Evolutionary conservation across 345 rosid species (phyloP).

Genomic region (Balakata baccata): DNA sequence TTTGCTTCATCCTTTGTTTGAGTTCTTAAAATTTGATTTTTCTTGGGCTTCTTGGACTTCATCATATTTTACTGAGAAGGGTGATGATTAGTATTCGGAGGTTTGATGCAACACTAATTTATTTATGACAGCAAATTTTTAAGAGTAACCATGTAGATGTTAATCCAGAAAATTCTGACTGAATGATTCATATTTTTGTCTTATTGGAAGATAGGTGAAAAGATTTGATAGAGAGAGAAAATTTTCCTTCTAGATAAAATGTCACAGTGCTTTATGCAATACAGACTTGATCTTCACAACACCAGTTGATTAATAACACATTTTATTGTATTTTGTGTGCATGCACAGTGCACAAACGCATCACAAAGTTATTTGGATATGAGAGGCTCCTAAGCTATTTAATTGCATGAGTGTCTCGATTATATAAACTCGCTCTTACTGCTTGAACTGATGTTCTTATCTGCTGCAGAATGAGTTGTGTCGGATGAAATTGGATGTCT

Average conservation of each 20-base stretch:
- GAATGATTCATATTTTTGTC: not conserved
- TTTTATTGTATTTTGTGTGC: too few relatives aligned
- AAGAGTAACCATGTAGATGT: not conserved
- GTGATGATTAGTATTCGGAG: not conserved
- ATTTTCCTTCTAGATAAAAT: not conserved
- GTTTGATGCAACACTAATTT: not conserved
- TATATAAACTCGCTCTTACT: constrained; percentile 4
- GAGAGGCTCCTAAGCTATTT: not conserved
- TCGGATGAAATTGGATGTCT: constrained; percentile 72
- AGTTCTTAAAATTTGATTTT: not conserved
- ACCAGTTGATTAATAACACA: not conserved
- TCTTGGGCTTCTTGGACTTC: not conserved
- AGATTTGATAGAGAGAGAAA: not conserved
- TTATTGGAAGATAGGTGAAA: not conserved
- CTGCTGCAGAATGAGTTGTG: constrained; percentile 85
- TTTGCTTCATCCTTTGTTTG: not conserved
- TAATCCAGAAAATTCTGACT: not conserved
- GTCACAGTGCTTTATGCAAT: not conserved
- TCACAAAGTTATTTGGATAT: not conserved
- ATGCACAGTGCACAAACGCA: not conserved
- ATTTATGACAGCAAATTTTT: not conserved
- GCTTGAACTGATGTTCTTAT: not conserved
- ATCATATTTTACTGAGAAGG: not conserved
- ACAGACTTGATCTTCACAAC: not conserved
- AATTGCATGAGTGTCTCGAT: not conserved